Evolutionary conservation across 2,329 filamentous ascomycete genomes (phyloP).

Genomic region (Cladosporium halotolerans): DNA sequence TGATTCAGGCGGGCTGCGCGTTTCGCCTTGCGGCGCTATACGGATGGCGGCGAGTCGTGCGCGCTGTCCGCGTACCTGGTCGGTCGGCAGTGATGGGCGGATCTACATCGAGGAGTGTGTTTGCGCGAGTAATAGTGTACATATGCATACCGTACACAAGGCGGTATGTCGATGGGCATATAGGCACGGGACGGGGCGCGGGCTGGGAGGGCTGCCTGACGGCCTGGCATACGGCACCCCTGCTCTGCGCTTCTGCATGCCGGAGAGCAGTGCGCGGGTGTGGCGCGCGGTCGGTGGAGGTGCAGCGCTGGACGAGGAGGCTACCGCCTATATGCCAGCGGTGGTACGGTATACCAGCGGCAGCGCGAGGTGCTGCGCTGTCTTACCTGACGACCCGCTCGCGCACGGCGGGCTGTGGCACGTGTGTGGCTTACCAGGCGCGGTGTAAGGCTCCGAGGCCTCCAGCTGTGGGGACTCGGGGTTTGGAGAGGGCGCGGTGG

Average conservation of each 20-base stretch:
- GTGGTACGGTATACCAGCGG: background rate
- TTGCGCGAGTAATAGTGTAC: no score
- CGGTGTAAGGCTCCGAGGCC: no score
- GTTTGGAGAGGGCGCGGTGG: no score
- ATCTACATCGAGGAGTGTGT: no score
- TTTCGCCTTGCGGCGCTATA: background rate
- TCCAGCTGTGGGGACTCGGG: no score
- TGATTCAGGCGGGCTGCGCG: background rate
- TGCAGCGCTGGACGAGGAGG: background rate
- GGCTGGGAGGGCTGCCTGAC: no score
- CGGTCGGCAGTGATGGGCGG: background rate
- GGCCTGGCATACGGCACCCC: background rate
- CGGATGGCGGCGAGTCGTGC: background rate
- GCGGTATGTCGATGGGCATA: background rate
- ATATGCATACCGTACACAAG: no score
- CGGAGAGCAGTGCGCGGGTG: background rate
- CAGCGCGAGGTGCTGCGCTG: no score
- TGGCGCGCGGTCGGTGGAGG: background rate
- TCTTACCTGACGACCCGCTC: no score
- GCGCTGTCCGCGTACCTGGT: constrained; percentile 1
- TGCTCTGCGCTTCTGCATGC: background rate
- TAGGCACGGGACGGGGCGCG: no score
- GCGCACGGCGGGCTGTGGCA: no score
- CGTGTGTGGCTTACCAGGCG: no score
- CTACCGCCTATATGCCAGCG: background rate